Base-by-base conservation (phyloP, 805 yeast genomes). In the Debaryomyces hansenii region DNA sequence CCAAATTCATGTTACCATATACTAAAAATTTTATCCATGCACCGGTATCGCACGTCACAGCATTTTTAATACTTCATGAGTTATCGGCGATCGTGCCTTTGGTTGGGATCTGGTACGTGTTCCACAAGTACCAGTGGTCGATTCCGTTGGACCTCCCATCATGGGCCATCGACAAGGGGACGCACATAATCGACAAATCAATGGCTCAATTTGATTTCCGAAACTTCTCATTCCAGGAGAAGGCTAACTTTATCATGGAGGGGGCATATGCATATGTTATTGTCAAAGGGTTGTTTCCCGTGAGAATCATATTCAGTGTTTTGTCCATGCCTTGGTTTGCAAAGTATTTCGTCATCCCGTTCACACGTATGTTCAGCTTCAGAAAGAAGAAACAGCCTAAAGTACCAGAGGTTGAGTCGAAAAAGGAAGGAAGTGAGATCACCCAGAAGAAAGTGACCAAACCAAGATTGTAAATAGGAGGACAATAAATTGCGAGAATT, bases 241-340 rank as follows among this genome's bases (percentile, higher is more conserved):
- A 82, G 51, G 71, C 84, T 40, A 69, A 71, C 41, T 59, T 84
- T 21, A 66, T 87, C 5, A 60, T 83, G 53, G 87, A 86, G 52
- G 95, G 95, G 8, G 90, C 91, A 0, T 75, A 85, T 20, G 83
- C 95, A 0, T 88, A 83, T 55, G 85, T 84, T 4, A 65, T 84
- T 4, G 89, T 86, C 10, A 87, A 87, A 57, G 69, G 75, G 8
- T 56, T 78, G 18, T 62, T 82, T 49, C 88, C 89, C 0, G 42
- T 81, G 2, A 67, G 90, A 45, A 66, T 82, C 1, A 60, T 74
- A 8, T 47, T 79, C 16, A 79, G 84, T 35, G 55, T 84, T 41
- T 57, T 74, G 40, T 63, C 76, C 29, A 83, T 82, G 64, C 88
- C 88, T 2, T 69, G 74, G 69, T 78, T 82, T 52, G 83, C 88